phyloP scores from a whole-genome alignment of 2,329 filamentous ascomycete species.

The Penicillium crustosum region DNA sequence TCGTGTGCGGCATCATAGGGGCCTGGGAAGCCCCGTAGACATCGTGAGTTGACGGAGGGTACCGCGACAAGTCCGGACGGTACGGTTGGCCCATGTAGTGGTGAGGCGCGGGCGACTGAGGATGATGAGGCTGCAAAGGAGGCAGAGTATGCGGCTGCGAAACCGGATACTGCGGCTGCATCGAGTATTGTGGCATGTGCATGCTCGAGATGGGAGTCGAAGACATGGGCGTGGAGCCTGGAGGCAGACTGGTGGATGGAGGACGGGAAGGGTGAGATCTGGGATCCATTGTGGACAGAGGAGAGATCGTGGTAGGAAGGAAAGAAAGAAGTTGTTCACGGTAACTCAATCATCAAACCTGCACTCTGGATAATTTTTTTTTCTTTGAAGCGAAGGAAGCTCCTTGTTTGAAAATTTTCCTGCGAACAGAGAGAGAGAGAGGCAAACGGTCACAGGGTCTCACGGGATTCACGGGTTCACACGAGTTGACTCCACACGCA shows the following conservation, averaged over 20 bases:
- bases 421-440: slow-evolving; percentile 9
- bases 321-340: slow-evolving; percentile 27
- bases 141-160: slow-evolving; percentile 48
- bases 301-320: slow-evolving; percentile 13
- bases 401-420: slow-evolving; percentile 25
- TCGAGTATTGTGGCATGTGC: slow-evolving; percentile 49
- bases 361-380: slow-evolving; percentile 14
- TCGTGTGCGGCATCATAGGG: slow-evolving; percentile 45
- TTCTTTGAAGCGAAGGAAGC: slow-evolving; percentile 15
- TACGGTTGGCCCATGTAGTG: slow-evolving; percentile 45
- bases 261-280: slow-evolving; percentile 46
- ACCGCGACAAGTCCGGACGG: slow-evolving; percentile 45
- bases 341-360: slow-evolving; percentile 39
- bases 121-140: slow-evolving; percentile 48
- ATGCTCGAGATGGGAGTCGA: slow-evolving; percentile 48
- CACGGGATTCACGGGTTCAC: not conserved
- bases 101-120: slow-evolving; percentile 45
- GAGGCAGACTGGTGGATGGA: slow-evolving; percentile 47
- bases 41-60: slow-evolving; percentile 44
- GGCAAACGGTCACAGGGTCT: slow-evolving; percentile 21
- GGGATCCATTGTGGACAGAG: slow-evolving; percentile 40
- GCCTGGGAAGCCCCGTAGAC: slow-evolving; percentile 45
- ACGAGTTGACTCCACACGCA: slow-evolving; percentile 33
- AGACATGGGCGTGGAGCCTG: slow-evolving; percentile 46
- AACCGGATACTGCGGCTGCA: slow-evolving; percentile 47